Conservation (phyloP, 2,329 filamentous ascomycete species). For the Colletotrichum costaricense region DNA sequence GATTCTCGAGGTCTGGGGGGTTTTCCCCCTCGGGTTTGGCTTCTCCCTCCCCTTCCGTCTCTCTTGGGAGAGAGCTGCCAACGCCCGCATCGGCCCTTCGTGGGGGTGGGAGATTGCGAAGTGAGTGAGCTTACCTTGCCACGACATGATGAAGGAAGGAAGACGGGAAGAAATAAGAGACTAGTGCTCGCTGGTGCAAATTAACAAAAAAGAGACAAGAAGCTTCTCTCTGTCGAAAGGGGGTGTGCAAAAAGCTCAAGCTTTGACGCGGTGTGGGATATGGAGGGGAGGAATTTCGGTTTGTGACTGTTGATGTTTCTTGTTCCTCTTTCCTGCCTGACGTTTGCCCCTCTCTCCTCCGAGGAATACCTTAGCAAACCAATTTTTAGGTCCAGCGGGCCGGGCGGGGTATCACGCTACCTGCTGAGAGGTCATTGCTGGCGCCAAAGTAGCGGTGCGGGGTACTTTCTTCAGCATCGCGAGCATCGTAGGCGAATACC, state of each 20-base stretch:
- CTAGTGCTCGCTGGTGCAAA: conserved; percentile 34
- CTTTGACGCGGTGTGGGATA: conserved; percentile 36
- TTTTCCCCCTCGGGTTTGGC: conserved; percentile 11
- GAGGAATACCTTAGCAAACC: conserved; percentile 13
- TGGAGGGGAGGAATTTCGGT: conserved; percentile 25
- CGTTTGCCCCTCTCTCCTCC: conserved; percentile 23
- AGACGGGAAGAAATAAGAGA: conserved; percentile 16
- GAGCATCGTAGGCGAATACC: conserved; percentile 27
- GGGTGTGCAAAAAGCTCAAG: conserved; percentile 19
- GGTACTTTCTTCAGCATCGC: conserved; percentile 28
- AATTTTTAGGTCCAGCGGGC: conserved; percentile 34
- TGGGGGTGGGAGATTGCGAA: conserved; percentile 23
- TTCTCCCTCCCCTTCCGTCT: neutral
- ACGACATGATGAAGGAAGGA: conserved; percentile 69
- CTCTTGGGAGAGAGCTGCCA: conserved; percentile 6
- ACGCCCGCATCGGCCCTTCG: neutral
- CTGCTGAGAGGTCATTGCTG: conserved; percentile 25
- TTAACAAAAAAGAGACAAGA: conserved; percentile 29
- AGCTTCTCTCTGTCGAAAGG: conserved; percentile 31
- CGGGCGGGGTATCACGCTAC: conserved; percentile 31
- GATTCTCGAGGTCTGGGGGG: conserved; percentile 21
- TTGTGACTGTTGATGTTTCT: conserved; percentile 35
- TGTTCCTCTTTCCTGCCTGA: conserved; percentile 33
- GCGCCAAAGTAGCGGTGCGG: conserved; percentile 26
- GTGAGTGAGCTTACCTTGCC: conserved; percentile 70